Base-by-base conservation (phyloP, 257 asterid genomes). In the Scutellaria minor region DNA sequence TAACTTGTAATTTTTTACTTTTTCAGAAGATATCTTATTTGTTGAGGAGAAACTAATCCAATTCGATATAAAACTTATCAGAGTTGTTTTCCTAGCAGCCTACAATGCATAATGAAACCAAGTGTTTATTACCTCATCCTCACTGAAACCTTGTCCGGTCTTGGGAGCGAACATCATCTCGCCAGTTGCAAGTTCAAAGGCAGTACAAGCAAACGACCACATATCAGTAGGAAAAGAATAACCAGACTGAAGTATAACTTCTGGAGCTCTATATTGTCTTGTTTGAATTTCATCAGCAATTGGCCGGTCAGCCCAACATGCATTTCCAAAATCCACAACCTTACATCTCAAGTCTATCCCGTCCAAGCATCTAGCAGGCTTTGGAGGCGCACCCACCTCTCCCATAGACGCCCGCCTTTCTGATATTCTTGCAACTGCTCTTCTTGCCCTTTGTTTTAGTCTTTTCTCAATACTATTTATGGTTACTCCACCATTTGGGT, bases 191-290 rank as follows among this genome's bases (percentile, higher is more conserved):
- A 95, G 98, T 85, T 95, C 99, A 81, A 95, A 83, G 6, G 96
- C 96, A 66, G 86, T 92, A 80, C 99, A 95, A 61, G 94, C 99
- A 78, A 95, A 88, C 20, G 99, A 95, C 99, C 99, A 95, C 85
- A 92, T 92, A 78, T 95, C 99, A 78, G 93, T 85, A 71, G 98
- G 77, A 73, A 80, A 86, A 44, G 99, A 92, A 84, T 95, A 95
- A 52, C 97, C 97, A 37, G 92, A 87, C 51, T 86, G 86, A 76
- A 95, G 86, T 64, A 95, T 84, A 56, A 92, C 97, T 81, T 95
- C 99, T 61, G 99, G 99, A 74, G 98, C 96, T 87, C 99, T 86
- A 75, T 95, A 95, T 68, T 95, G 99, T 72, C 99, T 86, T 57
- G 99, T 95, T 82, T 95, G 99, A 75, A 95, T 88, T 85, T 95